These are phyloP conservation scores for Gossypium schwendimanii DNA, from an alignment of 441 rosid species.

Conservation along the genomic window DNA sequence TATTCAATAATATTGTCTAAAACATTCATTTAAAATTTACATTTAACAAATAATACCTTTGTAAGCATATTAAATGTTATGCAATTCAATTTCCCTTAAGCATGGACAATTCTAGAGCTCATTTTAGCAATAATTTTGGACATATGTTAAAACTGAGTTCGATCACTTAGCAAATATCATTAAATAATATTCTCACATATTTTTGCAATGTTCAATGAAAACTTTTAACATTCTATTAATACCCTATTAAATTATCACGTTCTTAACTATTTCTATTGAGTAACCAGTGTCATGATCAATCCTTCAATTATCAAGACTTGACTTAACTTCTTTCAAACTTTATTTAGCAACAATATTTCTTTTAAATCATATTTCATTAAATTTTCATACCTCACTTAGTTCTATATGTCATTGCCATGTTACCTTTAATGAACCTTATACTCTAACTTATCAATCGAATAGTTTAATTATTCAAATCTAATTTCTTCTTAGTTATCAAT, in stretches of 20 bases:
- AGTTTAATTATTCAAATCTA: no score
- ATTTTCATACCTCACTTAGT: background rate
- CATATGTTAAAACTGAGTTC: background rate
- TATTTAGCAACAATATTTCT: background rate
- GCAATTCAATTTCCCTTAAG: background rate
- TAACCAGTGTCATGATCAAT: background rate
- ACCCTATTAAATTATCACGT: background rate
- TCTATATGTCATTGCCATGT: background rate
- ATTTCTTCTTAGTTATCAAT: background rate
- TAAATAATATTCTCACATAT: background rate
- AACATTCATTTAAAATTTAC: no score
- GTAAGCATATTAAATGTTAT: no score
- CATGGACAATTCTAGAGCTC: background rate
- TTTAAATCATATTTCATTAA: background rate
- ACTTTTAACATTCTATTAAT: background rate
- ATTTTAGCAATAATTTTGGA: background rate
- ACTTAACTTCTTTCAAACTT: background rate
- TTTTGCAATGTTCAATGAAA: background rate
- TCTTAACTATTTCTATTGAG: background rate
- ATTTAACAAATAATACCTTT: background rate
- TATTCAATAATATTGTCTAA: background rate
- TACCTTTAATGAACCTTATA: background rate
- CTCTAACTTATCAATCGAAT: background rate
- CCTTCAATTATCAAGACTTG: background rate
- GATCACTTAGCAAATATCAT: no score